Evolutionary conservation across 139 green algal species (phyloP), one percentile per base, ranked within the genome.

Genomic region (Dunaliella primolecta): DNA sequence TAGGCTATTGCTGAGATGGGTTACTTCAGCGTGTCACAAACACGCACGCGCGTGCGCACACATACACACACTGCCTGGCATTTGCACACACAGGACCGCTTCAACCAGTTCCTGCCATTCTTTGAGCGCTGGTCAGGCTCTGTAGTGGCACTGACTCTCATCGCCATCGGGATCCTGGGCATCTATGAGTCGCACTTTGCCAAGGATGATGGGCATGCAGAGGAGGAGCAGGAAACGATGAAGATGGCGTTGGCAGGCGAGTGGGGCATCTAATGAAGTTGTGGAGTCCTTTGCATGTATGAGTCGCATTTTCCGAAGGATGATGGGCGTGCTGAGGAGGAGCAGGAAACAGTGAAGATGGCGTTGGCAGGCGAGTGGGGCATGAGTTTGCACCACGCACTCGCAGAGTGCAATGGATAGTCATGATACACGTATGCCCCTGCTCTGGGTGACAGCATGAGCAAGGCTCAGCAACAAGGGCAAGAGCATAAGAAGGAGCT

Each of bases 141-240:
- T 1, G 93, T 97, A 0, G 97, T 99, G 37, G 97, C 96, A 2
- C 34, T 96, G 1, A 99, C 95, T 3, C 93, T 99, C 35, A 92
- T 99, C 3, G 90, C 91, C 32, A 99, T 99, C 74, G 97, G 97
- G 1, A 81, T 90, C 1, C 82, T 98, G 81, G 97, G 97, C 24
- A 88, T 99, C 3, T 95, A 97, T 35, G 97, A 99, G 88, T 92
- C 90, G 2, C 92, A 91, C 34, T 92, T 93, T 70, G 91, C 92
- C 36, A 32, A 84, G n/a, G 75, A 85, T 1, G 72, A 87, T 3
- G 56, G 86, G 1, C 81, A 86, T 37, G 81, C 78, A 78, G 79
- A 80, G 36, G 79, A 85, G 37, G 86, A 91, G 23, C 74, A 80
- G 23, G 88, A 88, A 64, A 85, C 85, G 23, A 64, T 91, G 70